phyloP scores from a whole-genome alignment of 2,329 filamentous ascomycete genomes.

The Xylariaceae sp. region DNA sequence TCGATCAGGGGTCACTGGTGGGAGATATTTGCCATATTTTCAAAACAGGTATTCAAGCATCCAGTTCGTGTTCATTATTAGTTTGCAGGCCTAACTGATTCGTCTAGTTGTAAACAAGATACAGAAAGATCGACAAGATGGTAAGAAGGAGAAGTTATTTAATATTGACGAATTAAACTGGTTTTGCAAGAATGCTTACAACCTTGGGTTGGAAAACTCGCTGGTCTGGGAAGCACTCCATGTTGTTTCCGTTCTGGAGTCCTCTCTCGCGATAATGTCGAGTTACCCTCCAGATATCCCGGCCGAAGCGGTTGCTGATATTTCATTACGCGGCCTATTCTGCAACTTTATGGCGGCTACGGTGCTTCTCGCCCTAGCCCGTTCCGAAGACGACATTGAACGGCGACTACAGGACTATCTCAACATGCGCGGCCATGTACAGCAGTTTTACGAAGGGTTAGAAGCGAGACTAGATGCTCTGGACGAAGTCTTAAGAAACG shows the following conservation, averaged over 20 bases:
- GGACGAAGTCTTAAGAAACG: conserved; percentile 41
- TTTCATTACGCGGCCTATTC: conserved; percentile 57
- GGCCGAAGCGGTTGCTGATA: conserved; percentile 39
- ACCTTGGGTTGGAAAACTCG: conserved; percentile 61
- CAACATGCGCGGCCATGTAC: conserved; percentile 54
- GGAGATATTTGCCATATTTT: conserved; percentile 52
- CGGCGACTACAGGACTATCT: conserved; percentile 57
- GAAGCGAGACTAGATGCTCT: conserved; percentile 37
- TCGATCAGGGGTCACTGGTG: conserved; percentile 24
- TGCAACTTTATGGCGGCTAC: conserved; percentile 64
- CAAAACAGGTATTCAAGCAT: conserved; percentile 38
- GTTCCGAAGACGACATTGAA: conserved; percentile 46
- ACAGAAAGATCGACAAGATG: conserved; percentile 35
- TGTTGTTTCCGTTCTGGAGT: conserved; percentile 51
- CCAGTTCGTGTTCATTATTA: not conserved
- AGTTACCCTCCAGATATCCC: conserved; percentile 46
- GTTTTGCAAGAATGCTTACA: conserved; percentile 81
- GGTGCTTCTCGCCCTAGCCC: conserved; percentile 46
- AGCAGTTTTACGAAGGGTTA: conserved; percentile 48
- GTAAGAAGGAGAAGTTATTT: conserved; percentile 47
- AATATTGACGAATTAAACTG: conserved; percentile 66
- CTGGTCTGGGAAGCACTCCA: conserved; percentile 48
- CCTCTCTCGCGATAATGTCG: conserved; percentile 48
- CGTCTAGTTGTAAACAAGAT: conserved; percentile 39
- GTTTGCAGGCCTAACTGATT: conserved; percentile 10